phyloP scores from a whole-genome alignment of 352 stramenopile species.

The Phytophthora pluvialis region DNA sequence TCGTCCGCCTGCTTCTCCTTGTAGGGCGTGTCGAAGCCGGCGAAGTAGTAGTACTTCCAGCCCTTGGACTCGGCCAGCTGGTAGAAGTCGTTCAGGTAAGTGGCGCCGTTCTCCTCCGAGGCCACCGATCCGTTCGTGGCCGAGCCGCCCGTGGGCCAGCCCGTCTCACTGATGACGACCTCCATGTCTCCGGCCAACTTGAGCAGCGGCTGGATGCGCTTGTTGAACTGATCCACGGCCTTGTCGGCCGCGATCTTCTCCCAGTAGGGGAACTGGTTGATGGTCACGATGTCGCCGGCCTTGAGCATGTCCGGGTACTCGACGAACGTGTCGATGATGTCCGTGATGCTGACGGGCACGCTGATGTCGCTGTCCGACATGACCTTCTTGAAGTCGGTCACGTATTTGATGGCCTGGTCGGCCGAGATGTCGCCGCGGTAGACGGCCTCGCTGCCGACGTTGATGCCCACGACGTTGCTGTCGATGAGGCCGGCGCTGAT shows the following conservation, averaged over 20 bases:
- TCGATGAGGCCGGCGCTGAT: conserved; percentile 68
- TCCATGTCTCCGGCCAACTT: conserved; percentile 72
- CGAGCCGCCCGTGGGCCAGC: conserved; percentile 74
- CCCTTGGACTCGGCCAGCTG: conserved; percentile 60
- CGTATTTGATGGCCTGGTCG: conserved; percentile 71
- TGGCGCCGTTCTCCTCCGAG: conserved; percentile 56
- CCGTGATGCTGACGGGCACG: conserved; percentile 75
- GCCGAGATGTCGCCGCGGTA: conserved; percentile 82
- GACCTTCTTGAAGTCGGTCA: conserved; percentile 78
- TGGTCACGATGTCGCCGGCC: conserved; percentile 79
- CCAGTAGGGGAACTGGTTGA: conserved; percentile 91
- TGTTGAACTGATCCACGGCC: conserved; percentile 74
- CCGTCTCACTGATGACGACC: conserved; percentile 85
- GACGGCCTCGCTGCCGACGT: conserved; percentile 83
- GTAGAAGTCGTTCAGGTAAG: conserved; percentile 85
- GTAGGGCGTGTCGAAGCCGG: conserved; percentile 83
- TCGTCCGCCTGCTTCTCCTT: conserved; percentile 66
- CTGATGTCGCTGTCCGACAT: conserved; percentile 63
- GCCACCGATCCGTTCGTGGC: conserved; percentile 68
- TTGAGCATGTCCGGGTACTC: conserved; percentile 79
- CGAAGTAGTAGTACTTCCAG: conserved; percentile 92
- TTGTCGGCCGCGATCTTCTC: conserved; percentile 64
- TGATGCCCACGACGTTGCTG: conserved; percentile 83
- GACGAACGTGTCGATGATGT: conserved; percentile 83
- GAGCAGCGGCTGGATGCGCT: conserved; percentile 70